Conservation (phyloP, 1,284 basidiomycete genomes). For the Neotropicomus parvogracilis region DNA sequence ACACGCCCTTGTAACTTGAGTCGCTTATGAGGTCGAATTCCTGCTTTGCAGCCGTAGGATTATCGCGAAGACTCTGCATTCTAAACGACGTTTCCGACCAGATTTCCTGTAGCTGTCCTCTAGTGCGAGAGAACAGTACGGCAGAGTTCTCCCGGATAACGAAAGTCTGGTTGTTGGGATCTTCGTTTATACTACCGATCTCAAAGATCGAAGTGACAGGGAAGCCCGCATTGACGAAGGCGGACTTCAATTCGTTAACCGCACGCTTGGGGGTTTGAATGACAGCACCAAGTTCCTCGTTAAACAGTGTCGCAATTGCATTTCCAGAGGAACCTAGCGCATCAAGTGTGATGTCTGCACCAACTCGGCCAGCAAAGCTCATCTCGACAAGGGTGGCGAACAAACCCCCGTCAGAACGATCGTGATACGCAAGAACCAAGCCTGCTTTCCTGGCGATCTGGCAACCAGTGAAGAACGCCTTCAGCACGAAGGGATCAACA, state of each 20-base stretch:
- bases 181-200: slow-evolving; percentile 66
- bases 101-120: slow-evolving; percentile 72
- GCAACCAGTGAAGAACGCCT: slow-evolving; percentile 79
- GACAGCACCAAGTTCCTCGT: slow-evolving; percentile 94
- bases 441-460: slow-evolving; percentile 64
- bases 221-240: slow-evolving; percentile 71
- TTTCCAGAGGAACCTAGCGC: slow-evolving; percentile 49
- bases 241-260: slow-evolving; percentile 53
- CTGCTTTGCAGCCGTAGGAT: slow-evolving; percentile 73
- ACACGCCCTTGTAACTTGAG: slow-evolving; percentile 63
- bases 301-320: slow-evolving; percentile 78
- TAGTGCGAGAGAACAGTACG: slow-evolving; percentile 62
- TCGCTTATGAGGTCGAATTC: slow-evolving; percentile 81
- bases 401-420: slow-evolving; percentile 95
- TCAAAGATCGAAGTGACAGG: slow-evolving; percentile 70
- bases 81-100: slow-evolving; percentile 95
- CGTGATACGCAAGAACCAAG: slow-evolving; percentile 91
- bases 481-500: slow-evolving; percentile 71
- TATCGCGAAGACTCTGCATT: slow-evolving; percentile 90
- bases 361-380: slow-evolving; percentile 89
- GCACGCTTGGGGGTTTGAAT: slow-evolving; percentile 76
- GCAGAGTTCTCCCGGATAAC: slow-evolving; percentile 53
- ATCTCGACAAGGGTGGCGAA: slow-evolving; percentile 94
- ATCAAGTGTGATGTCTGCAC: slow-evolving; percentile 69
- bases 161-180: slow-evolving; percentile 58